phyloP scores from a whole-genome alignment of 2,329 filamentous ascomycete genomes.

The Alternaria alternata region DNA sequence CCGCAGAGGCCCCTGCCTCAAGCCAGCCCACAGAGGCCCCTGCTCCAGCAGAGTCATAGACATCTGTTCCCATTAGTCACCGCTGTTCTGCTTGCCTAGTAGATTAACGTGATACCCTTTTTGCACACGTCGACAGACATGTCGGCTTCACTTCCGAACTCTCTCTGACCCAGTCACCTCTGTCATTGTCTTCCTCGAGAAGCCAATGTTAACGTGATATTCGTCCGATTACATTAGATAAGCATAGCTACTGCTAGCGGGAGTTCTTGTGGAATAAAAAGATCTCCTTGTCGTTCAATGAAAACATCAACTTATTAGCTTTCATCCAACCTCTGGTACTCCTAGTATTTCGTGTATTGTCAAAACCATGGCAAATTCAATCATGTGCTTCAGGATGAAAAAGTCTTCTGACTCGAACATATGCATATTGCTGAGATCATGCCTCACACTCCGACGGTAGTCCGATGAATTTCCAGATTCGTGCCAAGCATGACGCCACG shows the following conservation, averaged over 20 bases:
- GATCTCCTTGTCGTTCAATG: conserved; percentile 10
- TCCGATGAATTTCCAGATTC: not conserved
- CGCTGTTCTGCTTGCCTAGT: conserved; percentile 38
- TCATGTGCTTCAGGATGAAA: not conserved
- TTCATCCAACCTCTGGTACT: not conserved
- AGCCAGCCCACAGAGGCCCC: conserved; percentile 15
- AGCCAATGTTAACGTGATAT: conserved; percentile 49
- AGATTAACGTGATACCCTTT: conserved; percentile 48
- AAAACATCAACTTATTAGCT: not conserved
- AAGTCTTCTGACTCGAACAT: not conserved
- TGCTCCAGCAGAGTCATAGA: conserved; percentile 22
- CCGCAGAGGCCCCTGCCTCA: conserved; percentile 15
- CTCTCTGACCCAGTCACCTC: conserved; percentile 49
- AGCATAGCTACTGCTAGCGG: conserved; percentile 8
- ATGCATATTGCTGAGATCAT: not conserved
- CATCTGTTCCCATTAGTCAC: conserved; percentile 35
- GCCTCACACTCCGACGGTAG: not conserved
- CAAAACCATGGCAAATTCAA: not conserved
- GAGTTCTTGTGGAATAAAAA: conserved; percentile 10
- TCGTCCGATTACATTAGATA: conserved; percentile 10
- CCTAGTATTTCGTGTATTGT: not conserved
- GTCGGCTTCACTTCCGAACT: conserved; percentile 35
- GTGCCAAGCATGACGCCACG: conserved; percentile 6
- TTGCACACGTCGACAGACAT: conserved; percentile 12
- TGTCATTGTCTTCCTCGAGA: conserved; percentile 31